Evolutionary conservation across 2,329 filamentous ascomycete species (phyloP), one percentile per base, ranked within the genome.

Genomic region (Amylocarpus encephaloides): DNA sequence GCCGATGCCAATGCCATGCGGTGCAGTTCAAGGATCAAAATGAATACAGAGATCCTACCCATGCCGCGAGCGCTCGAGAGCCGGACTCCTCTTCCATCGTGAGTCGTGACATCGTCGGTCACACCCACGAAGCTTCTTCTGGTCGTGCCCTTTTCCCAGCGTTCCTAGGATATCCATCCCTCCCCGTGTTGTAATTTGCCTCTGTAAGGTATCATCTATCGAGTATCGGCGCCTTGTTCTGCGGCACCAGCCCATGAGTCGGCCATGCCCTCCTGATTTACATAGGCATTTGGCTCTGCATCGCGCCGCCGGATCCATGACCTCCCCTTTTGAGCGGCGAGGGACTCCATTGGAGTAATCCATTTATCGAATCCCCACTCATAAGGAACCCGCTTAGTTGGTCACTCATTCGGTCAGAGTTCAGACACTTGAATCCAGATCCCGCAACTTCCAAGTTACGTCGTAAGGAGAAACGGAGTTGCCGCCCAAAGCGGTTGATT

Each of bases 371-470:
- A n/a, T n/a, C n/a, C n/a, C n/a, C n/a, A n/a, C n/a, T n/a, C n/a
- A 26, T 26, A 26, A 26, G 22, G 4, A 26, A 26, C 22, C 22
- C 7, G 22, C 22, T 26, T 26, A 26, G 7, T 4, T 26, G 22
- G 22, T 26, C 22, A 26, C 22, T 26, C 22, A 4, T 26, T 32
- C 47, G 52, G 48, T 33, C 54, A 53, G 48, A 56, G 52, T 49
- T 33, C 54, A 53, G 48, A 56, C 57, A 51, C 51, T 55, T 51
- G 4, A n/a, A n/a, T n/a, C 3, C 12, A 36, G 34, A n/a, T 36
- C 5, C 34, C 15, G 34, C 11, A 49, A 29, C 36, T 46, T 30
- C 40, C 49, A 49, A 48, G 50, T 48, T 49, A 48, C 54, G 51
- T n/a, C n/a, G n/a, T n/a, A n/a, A n/a, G n/a, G n/a, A n/a, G n/a